phyloP scores from a whole-genome alignment of 2,329 filamentous ascomycete genomes.

The Neobulgaria alba region DNA sequence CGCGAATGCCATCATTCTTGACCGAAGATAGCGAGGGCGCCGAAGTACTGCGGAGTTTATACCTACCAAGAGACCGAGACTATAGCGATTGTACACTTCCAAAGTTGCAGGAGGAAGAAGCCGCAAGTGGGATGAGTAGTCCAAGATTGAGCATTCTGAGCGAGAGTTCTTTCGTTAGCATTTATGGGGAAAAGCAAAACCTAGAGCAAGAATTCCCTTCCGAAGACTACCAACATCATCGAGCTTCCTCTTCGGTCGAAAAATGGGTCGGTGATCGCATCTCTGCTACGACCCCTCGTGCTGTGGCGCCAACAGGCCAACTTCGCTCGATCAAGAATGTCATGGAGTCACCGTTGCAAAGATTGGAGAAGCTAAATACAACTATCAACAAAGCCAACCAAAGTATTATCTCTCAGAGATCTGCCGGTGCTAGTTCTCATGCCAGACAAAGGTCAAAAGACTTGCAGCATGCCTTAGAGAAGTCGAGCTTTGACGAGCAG shows the following conservation, averaged over 20 bases:
- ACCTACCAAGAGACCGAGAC: slow-evolving; percentile 33
- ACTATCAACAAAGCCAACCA: slow-evolving; percentile 21
- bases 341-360: slow-evolving; percentile 43
- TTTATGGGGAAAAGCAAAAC: slow-evolving; percentile 45
- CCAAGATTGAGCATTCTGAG: slow-evolving; percentile 57
- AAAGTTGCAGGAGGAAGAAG: slow-evolving; percentile 35
- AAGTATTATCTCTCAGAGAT: slow-evolving; percentile 9
- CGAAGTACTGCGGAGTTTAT: slow-evolving; percentile 52
- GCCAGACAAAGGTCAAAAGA: slow-evolving; percentile 12
- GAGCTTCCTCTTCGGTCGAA: slow-evolving; percentile 21
- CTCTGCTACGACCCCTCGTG: slow-evolving; percentile 8
- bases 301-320: slow-evolving; percentile 22
- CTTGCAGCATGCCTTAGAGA: slow-evolving; percentile 16
- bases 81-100: slow-evolving; percentile 43
- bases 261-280: slow-evolving; percentile 27
- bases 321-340: slow-evolving; percentile 40
- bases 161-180: slow-evolving; percentile 58
- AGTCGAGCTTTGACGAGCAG: slow-evolving; percentile 30
- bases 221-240: slow-evolving; percentile 14
- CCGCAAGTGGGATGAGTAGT: slow-evolving; percentile 37
- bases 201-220: slow-evolving; percentile 6
- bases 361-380: slow-evolving; percentile 37
- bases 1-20: slow-evolving; percentile 56
- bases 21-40: slow-evolving; percentile 51
- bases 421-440: slow-evolving; percentile 8